A percentile compares a stretch with the other conserved stretches of the same genome.
Conservation (phyloP, 192 early-diverging fungal species). For the Irineochytrium annulatum region DNA sequence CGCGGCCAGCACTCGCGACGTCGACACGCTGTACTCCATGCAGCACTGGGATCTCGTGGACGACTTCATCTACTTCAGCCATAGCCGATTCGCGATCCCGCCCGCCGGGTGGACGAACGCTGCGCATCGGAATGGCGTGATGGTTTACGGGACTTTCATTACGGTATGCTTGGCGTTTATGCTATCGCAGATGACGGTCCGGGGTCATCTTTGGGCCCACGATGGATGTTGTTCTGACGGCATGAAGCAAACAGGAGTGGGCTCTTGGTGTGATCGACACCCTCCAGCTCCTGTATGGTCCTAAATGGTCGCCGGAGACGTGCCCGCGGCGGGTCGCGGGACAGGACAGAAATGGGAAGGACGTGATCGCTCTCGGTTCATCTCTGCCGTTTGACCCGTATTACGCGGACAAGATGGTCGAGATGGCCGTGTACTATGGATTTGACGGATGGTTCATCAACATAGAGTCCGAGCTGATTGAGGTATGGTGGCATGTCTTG, state of each 20-base stretch:
- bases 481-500: too few species aligned
- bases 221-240: too few species aligned
- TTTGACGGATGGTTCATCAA: conserved; percentile 73
- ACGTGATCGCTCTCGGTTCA: neutral
- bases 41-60: conserved; percentile 64
- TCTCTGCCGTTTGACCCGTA: conserved; percentile 29
- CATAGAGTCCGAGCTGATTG: conserved; percentile 56
- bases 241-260: conserved; percentile 52
- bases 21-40: conserved; percentile 41
- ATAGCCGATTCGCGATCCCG: conserved; percentile 54
- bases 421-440: conserved; percentile 53
- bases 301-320: conserved; percentile 19
- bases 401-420: conserved; percentile 57
- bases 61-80: conserved; percentile 62
- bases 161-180: too few species aligned
- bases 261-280: conserved; percentile 42
- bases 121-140: conserved; percentile 57
- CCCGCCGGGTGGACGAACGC: conserved; percentile 62
- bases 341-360: neutral
- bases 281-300: conserved; percentile 53
- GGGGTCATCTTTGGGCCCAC: too few species aligned
- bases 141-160: conserved; percentile 53
- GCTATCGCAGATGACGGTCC: too few species aligned
- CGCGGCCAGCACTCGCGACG: too few species aligned
- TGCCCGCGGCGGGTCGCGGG: conserved; percentile 28